phyloP scores from a whole-genome alignment of 139 green algal species.

The Yamagishiella unicocca region DNA sequence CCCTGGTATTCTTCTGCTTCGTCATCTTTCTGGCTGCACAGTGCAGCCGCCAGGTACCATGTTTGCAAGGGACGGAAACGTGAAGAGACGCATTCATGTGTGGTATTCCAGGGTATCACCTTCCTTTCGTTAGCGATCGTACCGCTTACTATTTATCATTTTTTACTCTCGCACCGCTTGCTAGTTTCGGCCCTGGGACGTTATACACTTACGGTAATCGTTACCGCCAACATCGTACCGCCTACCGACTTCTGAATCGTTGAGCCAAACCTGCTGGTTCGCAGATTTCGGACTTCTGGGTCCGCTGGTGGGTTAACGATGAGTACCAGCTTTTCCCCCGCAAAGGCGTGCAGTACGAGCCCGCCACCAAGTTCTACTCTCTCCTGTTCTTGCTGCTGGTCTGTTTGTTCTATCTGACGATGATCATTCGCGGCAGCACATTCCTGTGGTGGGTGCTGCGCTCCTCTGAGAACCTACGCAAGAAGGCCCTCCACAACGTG shows the following conservation, averaged over 20 bases:
- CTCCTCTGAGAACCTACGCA: slow-evolving; percentile 49
- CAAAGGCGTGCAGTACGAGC: neutral
- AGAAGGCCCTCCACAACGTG: slow-evolving; percentile 41
- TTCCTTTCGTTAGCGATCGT: too few species aligned
- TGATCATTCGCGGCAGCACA: slow-evolving; percentile 66
- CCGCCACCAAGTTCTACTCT: slow-evolving; percentile 58
- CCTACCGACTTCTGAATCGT: too few species aligned
- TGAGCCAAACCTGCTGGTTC: too few species aligned
- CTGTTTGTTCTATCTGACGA: slow-evolving; percentile 59
- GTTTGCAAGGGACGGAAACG: neutral
- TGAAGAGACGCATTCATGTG: too few species aligned
- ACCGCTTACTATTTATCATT: too few species aligned
- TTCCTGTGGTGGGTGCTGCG: slow-evolving; percentile 63
- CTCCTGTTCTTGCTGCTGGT: slow-evolving; percentile 61
- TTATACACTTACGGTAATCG: too few species aligned
- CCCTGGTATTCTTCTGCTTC: slow-evolving; percentile 53
- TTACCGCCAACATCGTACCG: too few species aligned
- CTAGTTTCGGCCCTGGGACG: too few species aligned
- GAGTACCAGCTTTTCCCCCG: slow-evolving; percentile 20
- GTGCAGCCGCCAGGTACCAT: slow-evolving; percentile 51
- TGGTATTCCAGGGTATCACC: too few species aligned
- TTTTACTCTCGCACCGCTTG: too few species aligned
- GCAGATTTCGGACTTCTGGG: slow-evolving; percentile 52
- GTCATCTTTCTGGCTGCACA: slow-evolving; percentile 69
- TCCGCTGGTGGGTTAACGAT: slow-evolving; percentile 50